Evolutionary conservation across 768 basidiomycete genomes (phyloP).

Genomic region (Termitomyces sp.): DNA sequence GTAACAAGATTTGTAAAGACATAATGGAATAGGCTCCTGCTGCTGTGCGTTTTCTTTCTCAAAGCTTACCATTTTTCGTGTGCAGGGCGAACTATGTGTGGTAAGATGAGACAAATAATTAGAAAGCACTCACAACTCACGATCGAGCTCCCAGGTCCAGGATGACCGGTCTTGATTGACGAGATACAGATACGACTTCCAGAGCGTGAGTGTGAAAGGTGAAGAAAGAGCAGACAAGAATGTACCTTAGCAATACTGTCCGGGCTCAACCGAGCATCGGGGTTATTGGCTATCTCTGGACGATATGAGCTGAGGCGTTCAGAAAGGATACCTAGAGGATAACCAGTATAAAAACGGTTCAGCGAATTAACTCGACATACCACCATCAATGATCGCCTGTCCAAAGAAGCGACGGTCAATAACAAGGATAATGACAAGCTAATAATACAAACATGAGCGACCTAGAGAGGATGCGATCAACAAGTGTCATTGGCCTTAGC

Average conservation of each 20-base stretch:
- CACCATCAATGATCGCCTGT: slow-evolving; percentile 69
- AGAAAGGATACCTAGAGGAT: slow-evolving; percentile 28
- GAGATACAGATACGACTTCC: slow-evolving; percentile 61
- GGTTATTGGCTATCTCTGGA: slow-evolving; percentile 37
- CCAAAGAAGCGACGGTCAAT: background rate
- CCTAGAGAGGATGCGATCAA: slow-evolving; percentile 25
- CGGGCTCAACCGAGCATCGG: slow-evolving; percentile 47
- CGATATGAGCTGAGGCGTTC: slow-evolving; percentile 22
- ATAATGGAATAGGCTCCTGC: background rate
- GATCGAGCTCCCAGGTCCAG: slow-evolving; percentile 78
- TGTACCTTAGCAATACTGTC: slow-evolving; percentile 66
- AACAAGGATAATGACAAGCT: background rate
- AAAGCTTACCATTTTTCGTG: slow-evolving; percentile 38
- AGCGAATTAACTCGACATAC: slow-evolving; percentile 17
- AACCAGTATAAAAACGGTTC: background rate
- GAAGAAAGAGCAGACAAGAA: background rate
- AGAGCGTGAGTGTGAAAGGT: background rate
- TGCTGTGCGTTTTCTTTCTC: background rate
- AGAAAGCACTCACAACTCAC: slow-evolving; percentile 34
- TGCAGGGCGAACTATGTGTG: slow-evolving; percentile 33
- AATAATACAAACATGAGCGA: slow-evolving; percentile 53
- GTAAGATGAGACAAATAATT: background rate
- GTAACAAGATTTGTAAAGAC: background rate
- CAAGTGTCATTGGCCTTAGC: no score
- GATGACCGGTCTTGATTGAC: slow-evolving; percentile 64